Evolutionary conservation across 148 eudicot genomes (phyloP), one percentile per base, ranked within the genome.

Genomic region (Hydrangea macrophylla): DNA sequence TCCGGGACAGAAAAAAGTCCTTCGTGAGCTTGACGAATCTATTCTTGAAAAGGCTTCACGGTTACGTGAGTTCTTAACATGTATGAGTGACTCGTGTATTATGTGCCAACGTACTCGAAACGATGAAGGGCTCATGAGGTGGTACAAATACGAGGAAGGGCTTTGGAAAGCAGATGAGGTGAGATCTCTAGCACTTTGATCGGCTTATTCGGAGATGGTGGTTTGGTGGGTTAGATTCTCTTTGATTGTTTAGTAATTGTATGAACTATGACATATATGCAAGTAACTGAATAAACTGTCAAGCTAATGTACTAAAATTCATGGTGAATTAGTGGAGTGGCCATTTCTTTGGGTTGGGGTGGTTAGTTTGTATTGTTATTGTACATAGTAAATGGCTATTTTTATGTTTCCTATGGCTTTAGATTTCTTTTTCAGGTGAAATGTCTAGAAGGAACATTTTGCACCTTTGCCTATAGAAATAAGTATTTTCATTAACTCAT

Each of bases 121-220:
- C 25, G 83, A 83, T 24, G 86, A 83, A 67, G 86, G 83, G 64
- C 75, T 79, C n/a, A 33, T 83, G 67, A 74, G 86, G 81, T 79
- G 86, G 86, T 79, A 83, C 76, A 79, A 53, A 71, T 83, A 79
- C 32, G 83, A 77, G 60, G 81, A 74, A 62, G 74, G 70, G 50
- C 24, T 79, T 22, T 83, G 86, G 86, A 83, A 80, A 58, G 71
- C 20, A 26, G 86, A 83, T 57, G 83, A 79, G 74, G 83, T 83
- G 36, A 50, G 42, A 33, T 76, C 83, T 6, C 80, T 83, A 39
- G 79, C 81, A 7, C 20, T 82, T 42, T 82, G 75, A 75, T 9
- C 22, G 9, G 20, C 15, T 32, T 25, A 17, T 50, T 17, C 5
- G 23, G 23, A 37, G 62, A 11, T 44, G 26, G 5, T 12, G 51